These are phyloP conservation scores for Gossypium turneri DNA, from an alignment of 345 rosid genomes.

Conservation along the genomic window DNA sequence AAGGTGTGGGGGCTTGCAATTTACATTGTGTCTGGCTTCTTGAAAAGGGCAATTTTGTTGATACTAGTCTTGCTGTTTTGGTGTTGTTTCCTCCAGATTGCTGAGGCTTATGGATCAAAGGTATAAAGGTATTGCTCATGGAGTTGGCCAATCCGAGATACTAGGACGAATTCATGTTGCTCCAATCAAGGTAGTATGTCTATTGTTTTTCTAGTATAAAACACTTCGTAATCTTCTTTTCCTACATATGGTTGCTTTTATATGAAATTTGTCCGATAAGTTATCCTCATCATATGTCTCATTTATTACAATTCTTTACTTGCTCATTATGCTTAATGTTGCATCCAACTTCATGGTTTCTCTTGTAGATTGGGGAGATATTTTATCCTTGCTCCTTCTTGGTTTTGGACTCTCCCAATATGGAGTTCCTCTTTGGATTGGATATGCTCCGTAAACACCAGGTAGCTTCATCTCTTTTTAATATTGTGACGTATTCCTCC, in stretches of 20 bases:
- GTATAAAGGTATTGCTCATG: slow-evolving; percentile 92
- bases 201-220: not conserved
- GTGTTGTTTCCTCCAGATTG: slow-evolving; percentile 47
- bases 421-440: slow-evolving; percentile 96
- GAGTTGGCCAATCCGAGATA: slow-evolving; percentile 99
- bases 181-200: slow-evolving; percentile 70
- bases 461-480: slow-evolving; percentile 37
- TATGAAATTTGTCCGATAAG: not conserved
- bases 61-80: not conserved
- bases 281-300: not conserved
- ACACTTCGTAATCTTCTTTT: not conserved
- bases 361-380: slow-evolving; percentile 66
- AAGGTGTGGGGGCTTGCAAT: not conserved
- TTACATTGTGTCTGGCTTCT: slow-evolving; percentile 3
- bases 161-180: slow-evolving; percentile 96
- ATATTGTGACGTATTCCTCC: slow-evolving; percentile 6
- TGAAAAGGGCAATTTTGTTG: not conserved
- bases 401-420: slow-evolving; percentile 92
- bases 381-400: slow-evolving; percentile 94
- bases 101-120: slow-evolving; percentile 91
- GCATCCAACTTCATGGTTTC: not conserved
- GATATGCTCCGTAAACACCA: slow-evolving; percentile 99
- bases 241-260: not conserved
- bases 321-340: slow-evolving; percentile 4
- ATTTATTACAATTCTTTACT: not conserved